Evolutionary conservation across 2,329 filamentous ascomycete genomes (phyloP).

Genomic region (Fusarium poae): DNA sequence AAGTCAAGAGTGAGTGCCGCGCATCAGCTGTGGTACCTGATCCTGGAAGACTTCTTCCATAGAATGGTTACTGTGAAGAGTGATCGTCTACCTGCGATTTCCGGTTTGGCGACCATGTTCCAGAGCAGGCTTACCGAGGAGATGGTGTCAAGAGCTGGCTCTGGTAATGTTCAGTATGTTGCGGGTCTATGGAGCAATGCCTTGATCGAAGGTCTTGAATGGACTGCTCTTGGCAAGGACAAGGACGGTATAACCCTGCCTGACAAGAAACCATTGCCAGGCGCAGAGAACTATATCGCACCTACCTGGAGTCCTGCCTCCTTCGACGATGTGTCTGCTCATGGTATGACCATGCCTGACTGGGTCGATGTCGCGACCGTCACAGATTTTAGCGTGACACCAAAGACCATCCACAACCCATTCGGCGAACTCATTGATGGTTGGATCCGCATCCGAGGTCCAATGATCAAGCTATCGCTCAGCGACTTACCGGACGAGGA

Average conservation of each 20-base stretch:
- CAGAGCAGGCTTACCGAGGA: neutral
- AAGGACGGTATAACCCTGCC: neutral
- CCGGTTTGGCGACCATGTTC: neutral
- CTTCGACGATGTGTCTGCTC: neutral
- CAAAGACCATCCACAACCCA: slow-evolving; percentile 16
- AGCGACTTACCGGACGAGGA: neutral
- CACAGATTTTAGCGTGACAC: neutral
- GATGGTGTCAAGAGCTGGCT: neutral
- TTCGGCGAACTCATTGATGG: slow-evolving; percentile 18
- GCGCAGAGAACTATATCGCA: slow-evolving; percentile 1
- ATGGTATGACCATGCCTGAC: neutral
- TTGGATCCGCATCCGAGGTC: neutral
- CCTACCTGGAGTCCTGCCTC: slow-evolving; percentile 32
- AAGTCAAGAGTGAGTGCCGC: neutral
- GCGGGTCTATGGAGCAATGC: slow-evolving; percentile 9
- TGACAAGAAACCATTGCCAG: neutral
- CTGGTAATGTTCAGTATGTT: neutral
- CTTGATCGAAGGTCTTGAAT: neutral
- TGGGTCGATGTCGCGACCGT: slow-evolving; percentile 16
- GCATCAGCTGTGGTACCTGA: neutral
- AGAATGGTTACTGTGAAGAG: neutral
- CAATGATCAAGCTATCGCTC: neutral
- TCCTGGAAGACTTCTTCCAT: neutral
- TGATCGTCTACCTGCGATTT: neutral
- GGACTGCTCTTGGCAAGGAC: neutral